Evolutionary conservation across 495 filamentous ascomycete species (phyloP).

Genomic region (Podospora tetraspora): DNA sequence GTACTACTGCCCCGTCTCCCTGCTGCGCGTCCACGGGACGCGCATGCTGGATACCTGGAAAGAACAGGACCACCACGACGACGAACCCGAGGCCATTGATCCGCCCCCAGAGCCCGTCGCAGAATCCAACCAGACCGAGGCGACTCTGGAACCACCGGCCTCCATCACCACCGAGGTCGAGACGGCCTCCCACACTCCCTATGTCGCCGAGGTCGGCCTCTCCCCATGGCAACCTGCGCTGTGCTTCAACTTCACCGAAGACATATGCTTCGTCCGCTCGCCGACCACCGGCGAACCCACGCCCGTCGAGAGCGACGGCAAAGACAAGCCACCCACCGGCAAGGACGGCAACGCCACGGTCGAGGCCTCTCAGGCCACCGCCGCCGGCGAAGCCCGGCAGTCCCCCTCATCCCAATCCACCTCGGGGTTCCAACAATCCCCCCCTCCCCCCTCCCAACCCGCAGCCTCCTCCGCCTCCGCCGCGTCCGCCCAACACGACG

Average conservation of each 20-base stretch:
- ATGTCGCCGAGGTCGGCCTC: conserved; percentile 20
- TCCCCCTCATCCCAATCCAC: conserved; percentile 5
- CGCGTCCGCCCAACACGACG: not conserved
- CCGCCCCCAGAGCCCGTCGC: conserved; percentile 19
- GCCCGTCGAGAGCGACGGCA: conserved; percentile 10
- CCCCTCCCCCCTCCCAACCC: conserved; percentile 12
- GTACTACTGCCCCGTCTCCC: conserved; percentile 88
- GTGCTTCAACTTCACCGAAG: conserved; percentile 7
- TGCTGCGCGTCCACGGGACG: conserved; percentile 88
- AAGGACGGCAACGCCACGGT: conserved; percentile 8
- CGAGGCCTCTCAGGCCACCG: conserved; percentile 8
- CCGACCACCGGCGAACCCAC: conserved; percentile 27
- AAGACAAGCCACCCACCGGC: conserved; percentile 3
- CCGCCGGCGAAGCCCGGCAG: conserved; percentile 5
- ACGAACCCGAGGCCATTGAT: conserved; percentile 39
- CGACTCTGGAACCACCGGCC: conserved; percentile 1
- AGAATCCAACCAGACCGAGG: conserved; percentile 31
- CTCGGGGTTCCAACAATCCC: conserved; percentile 6
- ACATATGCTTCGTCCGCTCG: conserved; percentile 24
- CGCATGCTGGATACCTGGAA: conserved; percentile 94
- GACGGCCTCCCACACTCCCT: not conserved
- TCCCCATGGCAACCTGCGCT: conserved; percentile 27
- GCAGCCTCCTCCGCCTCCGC: conserved; percentile 7
- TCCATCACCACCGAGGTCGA: conserved; percentile 9
- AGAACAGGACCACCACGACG: conserved; percentile 44